Evolutionary conservation across 257 asterid species (phyloP).

Genomic region (Solanum piurae): DNA sequence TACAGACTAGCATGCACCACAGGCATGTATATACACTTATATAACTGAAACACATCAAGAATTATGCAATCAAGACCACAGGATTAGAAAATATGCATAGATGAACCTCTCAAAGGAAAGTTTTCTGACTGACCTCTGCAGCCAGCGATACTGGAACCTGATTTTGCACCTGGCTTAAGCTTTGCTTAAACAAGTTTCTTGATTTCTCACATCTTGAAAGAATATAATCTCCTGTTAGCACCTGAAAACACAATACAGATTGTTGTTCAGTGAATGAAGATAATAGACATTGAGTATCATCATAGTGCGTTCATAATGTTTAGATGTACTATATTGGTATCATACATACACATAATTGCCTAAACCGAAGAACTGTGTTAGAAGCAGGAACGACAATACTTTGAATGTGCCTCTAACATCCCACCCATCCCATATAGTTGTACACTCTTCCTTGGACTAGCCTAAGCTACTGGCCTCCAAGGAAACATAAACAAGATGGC

Average conservation of each 20-base stretch:
- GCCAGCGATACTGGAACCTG: conserved; percentile 71
- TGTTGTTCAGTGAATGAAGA: neutral
- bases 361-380: neutral
- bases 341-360: neutral
- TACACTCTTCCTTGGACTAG: neutral
- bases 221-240: conserved; percentile 70
- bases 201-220: conserved; percentile 64
- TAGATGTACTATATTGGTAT: neutral
- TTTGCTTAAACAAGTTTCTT: conserved; percentile 44
- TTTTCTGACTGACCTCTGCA: conserved; percentile 41
- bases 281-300: neutral
- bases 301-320: neutral
- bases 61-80: neutral
- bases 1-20: neutral
- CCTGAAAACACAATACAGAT: conserved; percentile 31
- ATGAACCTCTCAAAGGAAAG: neutral
- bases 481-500: neutral
- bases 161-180: conserved; percentile 56
- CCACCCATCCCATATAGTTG: neutral
- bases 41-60: neutral
- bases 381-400: neutral
- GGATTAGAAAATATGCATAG: neutral
- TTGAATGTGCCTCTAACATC: neutral
- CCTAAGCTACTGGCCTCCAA: neutral
- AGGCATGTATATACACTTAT: neutral